Evolutionary conservation across 2,329 filamentous ascomycete species (phyloP).

Genomic region (Exophiala mesophila): DNA sequence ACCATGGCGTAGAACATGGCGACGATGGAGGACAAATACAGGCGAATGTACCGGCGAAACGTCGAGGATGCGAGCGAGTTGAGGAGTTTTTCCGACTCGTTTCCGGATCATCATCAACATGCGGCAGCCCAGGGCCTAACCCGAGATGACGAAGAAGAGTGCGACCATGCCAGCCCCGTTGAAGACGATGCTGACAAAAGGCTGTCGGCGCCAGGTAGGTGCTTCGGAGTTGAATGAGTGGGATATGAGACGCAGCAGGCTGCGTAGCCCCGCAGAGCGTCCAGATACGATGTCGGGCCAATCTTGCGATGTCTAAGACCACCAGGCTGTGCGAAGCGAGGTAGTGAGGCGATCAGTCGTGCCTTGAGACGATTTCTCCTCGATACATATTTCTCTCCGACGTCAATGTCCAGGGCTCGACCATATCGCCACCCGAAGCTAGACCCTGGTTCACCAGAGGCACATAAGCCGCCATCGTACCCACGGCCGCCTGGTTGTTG

Average conservation of each 20-base stretch:
- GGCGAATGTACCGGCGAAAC: constrained; percentile 40
- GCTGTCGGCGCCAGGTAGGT: constrained; percentile 23
- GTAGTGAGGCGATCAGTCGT: neutral
- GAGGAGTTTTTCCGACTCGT: constrained; percentile 33
- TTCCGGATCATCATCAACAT: constrained; percentile 35
- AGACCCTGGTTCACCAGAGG: neutral
- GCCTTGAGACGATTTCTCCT: neutral
- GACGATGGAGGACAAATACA: constrained; percentile 39
- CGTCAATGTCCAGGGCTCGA: neutral
- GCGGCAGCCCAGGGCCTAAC: constrained; percentile 44
- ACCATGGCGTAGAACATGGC: constrained; percentile 38
- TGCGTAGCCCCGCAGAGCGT: constrained; percentile 41
- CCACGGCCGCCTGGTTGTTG: no score
- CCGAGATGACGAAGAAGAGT: constrained; percentile 47
- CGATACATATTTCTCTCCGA: neutral
- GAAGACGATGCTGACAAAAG: constrained; percentile 35
- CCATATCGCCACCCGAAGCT: neutral
- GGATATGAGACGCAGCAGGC: constrained; percentile 41
- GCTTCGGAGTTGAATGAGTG: constrained; percentile 35
- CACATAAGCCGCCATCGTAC: neutral
- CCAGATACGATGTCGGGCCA: constrained; percentile 27
- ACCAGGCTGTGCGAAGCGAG: constrained; percentile 1
- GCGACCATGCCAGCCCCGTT: constrained; percentile 31
- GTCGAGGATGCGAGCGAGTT: constrained; percentile 37
- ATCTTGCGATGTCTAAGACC: neutral